These are phyloP conservation scores for Haplographium delicatum DNA, from an alignment of 495 filamentous ascomycete species.

Conservation along the genomic window DNA sequence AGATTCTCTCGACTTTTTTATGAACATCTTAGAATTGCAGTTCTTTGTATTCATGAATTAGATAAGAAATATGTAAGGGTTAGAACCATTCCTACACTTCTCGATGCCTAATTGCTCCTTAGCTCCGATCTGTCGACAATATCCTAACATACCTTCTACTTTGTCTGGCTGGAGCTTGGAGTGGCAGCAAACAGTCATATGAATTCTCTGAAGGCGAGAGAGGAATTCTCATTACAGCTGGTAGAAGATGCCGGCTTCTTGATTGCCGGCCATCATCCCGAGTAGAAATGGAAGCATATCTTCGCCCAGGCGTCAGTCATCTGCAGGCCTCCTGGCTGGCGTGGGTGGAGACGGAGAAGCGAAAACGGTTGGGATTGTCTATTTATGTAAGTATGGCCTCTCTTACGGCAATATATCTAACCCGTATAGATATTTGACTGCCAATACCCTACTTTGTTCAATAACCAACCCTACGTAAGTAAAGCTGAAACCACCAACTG, in stretches of 20 bases:
- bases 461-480: conserved; percentile 26
- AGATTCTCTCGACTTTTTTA: conserved; percentile 24
- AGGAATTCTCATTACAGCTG: conserved; percentile 24
- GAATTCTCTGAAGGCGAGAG: conserved; percentile 26
- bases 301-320: conserved; percentile 9
- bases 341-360: conserved; percentile 25
- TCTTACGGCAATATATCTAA: neutral
- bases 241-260: conserved; percentile 21
- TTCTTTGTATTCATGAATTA: conserved; percentile 15
- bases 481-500: conserved; percentile 28
- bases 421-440: conserved; percentile 23
- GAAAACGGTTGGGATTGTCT: conserved; percentile 26
- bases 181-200: conserved; percentile 25
- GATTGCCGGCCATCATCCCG: conserved; percentile 22
- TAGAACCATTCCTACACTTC: neutral
- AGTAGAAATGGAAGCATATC: conserved; percentile 1
- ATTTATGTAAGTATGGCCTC: conserved; percentile 23
- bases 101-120: neutral
- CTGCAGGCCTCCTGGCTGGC: conserved; percentile 22
- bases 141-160: conserved; percentile 26
- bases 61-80: conserved; percentile 18
- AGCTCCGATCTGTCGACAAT: conserved; percentile 23
- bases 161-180: conserved; percentile 25
- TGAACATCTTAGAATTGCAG: conserved; percentile 20
- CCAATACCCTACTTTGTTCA: conserved; percentile 25